These are phyloP conservation scores for Bryum argenteum DNA, from an alignment of 225 moss, liverwort and hornwort species.

Conservation along the genomic window DNA sequence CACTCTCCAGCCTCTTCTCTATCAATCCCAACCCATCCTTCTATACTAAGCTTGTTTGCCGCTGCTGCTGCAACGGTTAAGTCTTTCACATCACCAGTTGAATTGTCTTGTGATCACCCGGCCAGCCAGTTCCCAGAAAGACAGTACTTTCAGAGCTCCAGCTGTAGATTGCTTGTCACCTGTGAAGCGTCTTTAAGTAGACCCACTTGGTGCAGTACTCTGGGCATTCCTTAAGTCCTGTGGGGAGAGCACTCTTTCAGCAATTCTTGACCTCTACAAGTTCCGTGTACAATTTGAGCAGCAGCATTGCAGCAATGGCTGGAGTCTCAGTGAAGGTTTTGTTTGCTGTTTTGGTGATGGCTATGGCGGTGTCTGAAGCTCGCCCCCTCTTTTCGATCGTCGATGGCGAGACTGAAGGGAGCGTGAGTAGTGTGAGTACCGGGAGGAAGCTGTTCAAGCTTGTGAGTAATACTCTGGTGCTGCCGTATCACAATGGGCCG, in stretches of 20 bases:
- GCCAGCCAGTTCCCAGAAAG: not conserved
- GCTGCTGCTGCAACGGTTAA: conserved; percentile 35
- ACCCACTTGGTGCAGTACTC: conserved; percentile 31
- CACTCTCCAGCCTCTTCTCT: too few species aligned
- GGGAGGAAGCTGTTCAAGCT: conserved; percentile 61
- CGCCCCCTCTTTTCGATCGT: conserved; percentile 40
- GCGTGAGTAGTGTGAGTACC: conserved; percentile 11
- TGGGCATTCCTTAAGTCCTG: not conserved
- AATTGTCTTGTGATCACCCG: conserved; percentile 38
- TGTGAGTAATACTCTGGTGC: conserved; percentile 42
- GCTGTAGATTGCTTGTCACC: conserved; percentile 51
- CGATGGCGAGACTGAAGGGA: not conserved
- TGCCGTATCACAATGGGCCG: conserved; percentile 61
- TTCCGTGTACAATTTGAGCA: not conserved
- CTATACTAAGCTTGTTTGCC: not conserved
- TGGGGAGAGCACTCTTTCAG: too few species aligned
- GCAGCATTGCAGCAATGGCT: conserved; percentile 34
- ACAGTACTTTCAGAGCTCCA: conserved; percentile 23
- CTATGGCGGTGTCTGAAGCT: conserved; percentile 28
- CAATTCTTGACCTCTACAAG: conserved; percentile 14
- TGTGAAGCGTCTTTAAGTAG: conserved; percentile 39
- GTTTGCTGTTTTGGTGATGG: conserved; percentile 24
- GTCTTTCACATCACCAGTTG: conserved; percentile 41
- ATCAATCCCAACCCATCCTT: too few species aligned
- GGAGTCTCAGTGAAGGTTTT: conserved; percentile 22